These are phyloP conservation scores for Lentinula novae-zelandiae DNA, from an alignment of 1,284 basidiomycete genomes.

Conservation along the genomic window DNA sequence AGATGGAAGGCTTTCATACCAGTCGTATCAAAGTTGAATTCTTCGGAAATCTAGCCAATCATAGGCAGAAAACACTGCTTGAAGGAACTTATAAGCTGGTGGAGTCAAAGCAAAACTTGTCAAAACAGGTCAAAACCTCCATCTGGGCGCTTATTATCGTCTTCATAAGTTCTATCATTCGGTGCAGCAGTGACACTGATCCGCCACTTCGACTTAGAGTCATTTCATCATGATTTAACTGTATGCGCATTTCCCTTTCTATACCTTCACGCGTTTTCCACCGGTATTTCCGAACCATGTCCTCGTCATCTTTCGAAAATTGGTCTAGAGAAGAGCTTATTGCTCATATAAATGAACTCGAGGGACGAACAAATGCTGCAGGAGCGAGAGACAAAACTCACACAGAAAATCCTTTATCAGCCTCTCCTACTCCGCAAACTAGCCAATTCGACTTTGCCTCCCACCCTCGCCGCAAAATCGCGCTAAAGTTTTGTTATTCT, in stretches of 20 bases:
- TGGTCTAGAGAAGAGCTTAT: slow-evolving; percentile 72
- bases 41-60: too few species aligned
- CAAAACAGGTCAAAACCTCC: neutral
- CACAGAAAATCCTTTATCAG: slow-evolving; percentile 16
- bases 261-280: neutral
- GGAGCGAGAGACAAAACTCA: neutral
- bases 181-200: too few species aligned
- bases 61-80: too few species aligned
- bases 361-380: slow-evolving; percentile 20
- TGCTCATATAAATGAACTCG: slow-evolving; percentile 52
- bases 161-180: too few species aligned
- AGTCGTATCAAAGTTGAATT: too few species aligned
- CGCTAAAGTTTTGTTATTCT: slow-evolving; percentile 88
- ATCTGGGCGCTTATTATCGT: neutral
- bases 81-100: too few species aligned
- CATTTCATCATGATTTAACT: neutral
- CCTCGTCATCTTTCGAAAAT: slow-evolving; percentile 37
- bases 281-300: slow-evolving; percentile 2
- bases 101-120: neutral
- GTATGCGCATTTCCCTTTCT: slow-evolving; percentile 2
- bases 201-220: neutral
- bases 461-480: slow-evolving; percentile 83
- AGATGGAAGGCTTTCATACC: too few species aligned
- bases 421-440: neutral
- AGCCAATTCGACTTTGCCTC: slow-evolving; percentile 58